Base-by-base conservation (phyloP, 495 filamentous ascomycete genomes). In the Cercophora samala region DNA sequence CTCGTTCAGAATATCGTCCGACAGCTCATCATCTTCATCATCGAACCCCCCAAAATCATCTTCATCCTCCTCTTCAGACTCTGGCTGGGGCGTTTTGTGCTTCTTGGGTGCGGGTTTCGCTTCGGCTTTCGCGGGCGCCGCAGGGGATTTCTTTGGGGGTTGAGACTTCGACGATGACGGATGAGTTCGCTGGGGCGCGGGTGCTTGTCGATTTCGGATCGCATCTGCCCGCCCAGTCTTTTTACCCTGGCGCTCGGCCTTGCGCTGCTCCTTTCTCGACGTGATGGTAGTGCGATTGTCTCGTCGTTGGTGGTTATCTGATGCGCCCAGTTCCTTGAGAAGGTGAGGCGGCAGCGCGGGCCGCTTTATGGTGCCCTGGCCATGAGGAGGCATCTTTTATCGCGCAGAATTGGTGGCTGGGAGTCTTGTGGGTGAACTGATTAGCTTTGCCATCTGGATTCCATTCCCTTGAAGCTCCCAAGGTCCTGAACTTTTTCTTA, bases 241-340 rank as follows among this genome's bases (percentile, higher is more conserved):
- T 72, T 78, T 81, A 25, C 84, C 74, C 23, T 74, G 69, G 5
- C 84, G 76, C 58, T 81, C 78, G n/a, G 77, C 77, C 68, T 83
- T 86, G 2, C 84, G 78, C 11, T 75, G 81, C 6, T 85, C 81
- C 71, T 82, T 84, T 64, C 84, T 77, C 0, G 78, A 80, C 21
- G 60, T 62, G n/a, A 62, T 22, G 5, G n/a, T 17, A 5, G 4
- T 37, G 24, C 21, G 17, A 8, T 46, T 62, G 17, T 29, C 60
- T 13, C 29, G 25, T 17, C 29, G 13, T 51, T 15, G 21, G 18
- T 32, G 37, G 26, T 26, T 46, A 73, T 70, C 69, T 46, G 37
- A 53, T 46, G 60, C 70, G 24, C 72, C 70, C 11, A 76, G 70
- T 64, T 76, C 70, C 59, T 76, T 76, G 11, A 76, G 69, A 1